Conservation (phyloP, 345 rosid species). For the Eucalyptus decipiens region DNA sequence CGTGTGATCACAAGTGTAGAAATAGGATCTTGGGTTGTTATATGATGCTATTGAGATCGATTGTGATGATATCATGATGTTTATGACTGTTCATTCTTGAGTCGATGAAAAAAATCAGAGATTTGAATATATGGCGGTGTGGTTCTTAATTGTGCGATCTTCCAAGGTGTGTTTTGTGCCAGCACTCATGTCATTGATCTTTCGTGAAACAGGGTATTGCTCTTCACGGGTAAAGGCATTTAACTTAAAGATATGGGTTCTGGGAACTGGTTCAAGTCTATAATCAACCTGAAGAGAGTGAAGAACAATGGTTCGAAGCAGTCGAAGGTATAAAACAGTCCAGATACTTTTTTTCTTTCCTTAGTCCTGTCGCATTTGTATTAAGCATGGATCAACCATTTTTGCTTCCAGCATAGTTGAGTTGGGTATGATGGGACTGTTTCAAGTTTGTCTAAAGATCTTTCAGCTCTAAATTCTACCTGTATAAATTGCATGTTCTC, state of each 20-base stretch:
- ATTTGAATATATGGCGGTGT: background rate
- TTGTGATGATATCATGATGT: background rate
- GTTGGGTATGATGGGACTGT: background rate
- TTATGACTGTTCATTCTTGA: background rate
- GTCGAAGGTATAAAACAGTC: constrained; percentile 22
- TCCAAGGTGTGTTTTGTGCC: background rate
- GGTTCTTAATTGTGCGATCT: background rate
- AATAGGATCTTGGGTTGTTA: background rate
- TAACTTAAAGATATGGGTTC: constrained; percentile 52
- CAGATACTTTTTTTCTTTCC: background rate
- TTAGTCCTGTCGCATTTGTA: background rate
- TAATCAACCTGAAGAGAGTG: constrained; percentile 53
- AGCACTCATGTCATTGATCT: background rate
- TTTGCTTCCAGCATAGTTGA: background rate
- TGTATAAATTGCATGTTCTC: background rate
- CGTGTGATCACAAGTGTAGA: background rate
- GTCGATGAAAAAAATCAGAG: background rate
- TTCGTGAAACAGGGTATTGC: background rate
- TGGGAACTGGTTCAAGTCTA: constrained; percentile 67
- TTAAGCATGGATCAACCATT: background rate
- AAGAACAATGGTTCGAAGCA: constrained; percentile 32
- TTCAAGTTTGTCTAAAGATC: background rate
- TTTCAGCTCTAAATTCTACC: background rate
- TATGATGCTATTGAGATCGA: background rate
- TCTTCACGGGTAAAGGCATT: background rate